A percentile compares a stretch with the other conserved stretches of the same genome.
phyloP scores from a whole-genome alignment of 208 protist species.

The Trichomonas vaginalis region DNA sequence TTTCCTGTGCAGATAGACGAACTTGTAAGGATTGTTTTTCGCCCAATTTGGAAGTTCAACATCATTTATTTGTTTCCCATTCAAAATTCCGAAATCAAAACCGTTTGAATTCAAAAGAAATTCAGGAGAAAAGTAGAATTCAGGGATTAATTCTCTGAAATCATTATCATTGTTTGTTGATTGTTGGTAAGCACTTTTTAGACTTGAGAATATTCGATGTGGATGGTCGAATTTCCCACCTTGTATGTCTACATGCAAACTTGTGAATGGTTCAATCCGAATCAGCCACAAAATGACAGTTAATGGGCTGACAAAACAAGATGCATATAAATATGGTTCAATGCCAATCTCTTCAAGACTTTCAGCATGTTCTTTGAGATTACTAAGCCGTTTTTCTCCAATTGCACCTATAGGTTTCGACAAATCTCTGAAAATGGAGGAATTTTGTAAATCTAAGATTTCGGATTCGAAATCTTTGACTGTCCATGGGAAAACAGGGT shows the following conservation, averaged over 20 bases:
- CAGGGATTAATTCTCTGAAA: neutral
- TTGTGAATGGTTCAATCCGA: slow-evolving; percentile 6
- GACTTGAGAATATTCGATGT: neutral
- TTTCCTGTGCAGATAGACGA: neutral
- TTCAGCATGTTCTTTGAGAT: neutral
- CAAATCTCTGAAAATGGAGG: neutral
- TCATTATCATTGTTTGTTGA: neutral
- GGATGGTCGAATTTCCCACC: neutral
- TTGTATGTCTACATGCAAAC: neutral
- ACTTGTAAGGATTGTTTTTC: neutral
- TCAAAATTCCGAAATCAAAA: neutral
- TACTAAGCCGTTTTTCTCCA: neutral
- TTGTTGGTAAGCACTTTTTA: neutral
- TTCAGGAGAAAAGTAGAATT: neutral
- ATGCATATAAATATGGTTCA: neutral
- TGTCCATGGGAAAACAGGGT: neutral
- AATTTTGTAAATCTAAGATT: neutral
- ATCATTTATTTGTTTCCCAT: neutral
- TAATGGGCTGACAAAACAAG: slow-evolving; percentile 21
- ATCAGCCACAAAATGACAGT: neutral
- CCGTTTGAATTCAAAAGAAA: neutral
- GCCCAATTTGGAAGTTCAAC: neutral
- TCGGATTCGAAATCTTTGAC: neutral
- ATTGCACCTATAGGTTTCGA: neutral
- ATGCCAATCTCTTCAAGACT: neutral